Evolutionary conservation across 441 rosid genomes (phyloP), one percentile per base, ranked within the genome.

Genomic region (Gossypium gossypioides): DNA sequence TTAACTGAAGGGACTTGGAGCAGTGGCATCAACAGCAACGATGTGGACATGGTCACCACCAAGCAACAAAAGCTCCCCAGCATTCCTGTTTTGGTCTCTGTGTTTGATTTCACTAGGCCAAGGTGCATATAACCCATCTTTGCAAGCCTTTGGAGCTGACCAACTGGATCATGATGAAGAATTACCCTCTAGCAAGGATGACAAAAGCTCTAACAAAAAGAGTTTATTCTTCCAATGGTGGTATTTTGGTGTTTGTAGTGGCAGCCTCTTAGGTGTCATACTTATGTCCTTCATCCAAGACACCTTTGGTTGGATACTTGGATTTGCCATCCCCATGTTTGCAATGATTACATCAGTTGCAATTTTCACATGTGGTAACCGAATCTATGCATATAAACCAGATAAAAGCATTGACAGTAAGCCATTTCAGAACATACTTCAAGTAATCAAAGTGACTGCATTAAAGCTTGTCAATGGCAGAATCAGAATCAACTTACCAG

Each of bases 91-190:
- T 76, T 83, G 79, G 81, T 94, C 97, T 18, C 93, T 94, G 1
- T 81, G 88, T 62, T 75, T 92, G 74, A 86, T 90, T 76, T 90
- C 99, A 13, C 27, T 92, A 6, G 97, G 99, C 66, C 87, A 86
- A 59, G 99, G 94, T 12, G 99, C 87, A 25, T 88, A 86, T 56
- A 92, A 86, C 81, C 97, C 99, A 37, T 92, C 97, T 16, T 77
- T 94, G 57, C 99, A 92, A 76, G 97, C 99, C 68, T 89, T 94
- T 60, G 99, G 88, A 29, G 92, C 97, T 0, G 97, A 92, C 81
- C 97, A 94, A 75, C 88, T 92, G 0, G 88, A 83, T 46, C 63
- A 42, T 0, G 86, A 88, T 1, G 86, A 88, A 6, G 90, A 88
- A 42, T 32, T 85, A 58, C 91, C 95, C 25, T 65, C 69, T 19